A percentile compares a stretch with the other conserved stretches of the same genome.
Evolutionary conservation across 2,329 filamentous ascomycete species (phyloP).

Genomic region (Xylariaceae sp.): DNA sequence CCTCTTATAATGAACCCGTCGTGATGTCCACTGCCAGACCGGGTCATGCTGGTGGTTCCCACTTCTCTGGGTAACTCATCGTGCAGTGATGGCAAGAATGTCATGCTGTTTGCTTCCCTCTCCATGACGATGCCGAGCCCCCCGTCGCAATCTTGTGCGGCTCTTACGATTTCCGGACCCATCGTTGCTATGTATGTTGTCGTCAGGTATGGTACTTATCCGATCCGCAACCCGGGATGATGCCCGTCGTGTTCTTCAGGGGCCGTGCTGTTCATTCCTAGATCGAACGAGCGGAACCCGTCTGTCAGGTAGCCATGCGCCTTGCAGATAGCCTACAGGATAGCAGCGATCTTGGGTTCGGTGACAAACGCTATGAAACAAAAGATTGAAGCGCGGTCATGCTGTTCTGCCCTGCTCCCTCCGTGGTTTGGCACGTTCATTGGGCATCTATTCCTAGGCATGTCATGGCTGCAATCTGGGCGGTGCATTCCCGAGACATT

Average conservation of each 20-base stretch:
- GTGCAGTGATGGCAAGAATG: not conserved
- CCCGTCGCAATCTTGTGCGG: not conserved
- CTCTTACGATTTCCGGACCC: not conserved
- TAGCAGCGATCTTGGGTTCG: not conserved
- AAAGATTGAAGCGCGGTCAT: slow-evolving; percentile 5
- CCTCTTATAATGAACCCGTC: not conserved
- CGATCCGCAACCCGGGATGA: too few relatives aligned
- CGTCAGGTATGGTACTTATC: too few relatives aligned
- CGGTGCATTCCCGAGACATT: slow-evolving; percentile 16
- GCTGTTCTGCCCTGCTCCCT: slow-evolving; percentile 1
- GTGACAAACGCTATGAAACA: slow-evolving; percentile 21
- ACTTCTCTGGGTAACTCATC: not conserved
- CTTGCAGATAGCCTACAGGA: not conserved
- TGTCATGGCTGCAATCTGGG: slow-evolving; percentile 14
- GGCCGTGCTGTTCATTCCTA: not conserved
- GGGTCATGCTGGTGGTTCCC: not conserved
- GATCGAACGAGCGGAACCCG: not conserved
- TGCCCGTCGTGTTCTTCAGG: too few relatives aligned
- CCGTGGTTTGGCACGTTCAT: not conserved
- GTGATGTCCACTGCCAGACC: not conserved
- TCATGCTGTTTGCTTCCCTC: not conserved
- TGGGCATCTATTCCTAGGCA: slow-evolving; percentile 1
- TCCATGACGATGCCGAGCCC: not conserved
- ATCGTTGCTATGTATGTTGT: too few relatives aligned
- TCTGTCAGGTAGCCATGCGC: not conserved